These are phyloP conservation scores for Talaromyces sp. DNA, from an alignment of 2,329 filamentous ascomycete genomes.

Conservation along the genomic window DNA sequence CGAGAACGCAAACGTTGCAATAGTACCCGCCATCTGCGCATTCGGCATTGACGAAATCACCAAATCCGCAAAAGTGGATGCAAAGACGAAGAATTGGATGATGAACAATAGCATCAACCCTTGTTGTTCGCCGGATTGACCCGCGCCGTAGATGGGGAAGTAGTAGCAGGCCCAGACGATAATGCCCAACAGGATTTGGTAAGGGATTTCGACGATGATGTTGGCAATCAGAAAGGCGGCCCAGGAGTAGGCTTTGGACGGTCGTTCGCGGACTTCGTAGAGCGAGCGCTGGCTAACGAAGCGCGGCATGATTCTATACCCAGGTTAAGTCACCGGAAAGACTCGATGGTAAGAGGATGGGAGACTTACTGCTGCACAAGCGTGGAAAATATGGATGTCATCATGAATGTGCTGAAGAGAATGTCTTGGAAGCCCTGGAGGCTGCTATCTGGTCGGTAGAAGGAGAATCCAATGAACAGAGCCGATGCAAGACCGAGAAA, in stretches of 20 bases:
- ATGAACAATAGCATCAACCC: constrained; percentile 65
- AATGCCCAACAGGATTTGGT: constrained; percentile 47
- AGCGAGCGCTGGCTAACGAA: constrained; percentile 57
- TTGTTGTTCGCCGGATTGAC: constrained; percentile 29
- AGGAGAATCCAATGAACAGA: constrained; percentile 74
- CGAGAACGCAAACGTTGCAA: constrained; percentile 59
- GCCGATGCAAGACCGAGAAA: constrained; percentile 53
- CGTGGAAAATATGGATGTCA: constrained; percentile 72
- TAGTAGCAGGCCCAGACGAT: constrained; percentile 60
- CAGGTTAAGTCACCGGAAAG: constrained; percentile 31
- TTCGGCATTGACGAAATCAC: constrained; percentile 66
- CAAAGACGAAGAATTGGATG: constrained; percentile 64
- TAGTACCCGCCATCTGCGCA: constrained; percentile 62
- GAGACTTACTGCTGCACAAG: constrained; percentile 40
- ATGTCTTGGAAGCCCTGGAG: constrained; percentile 83
- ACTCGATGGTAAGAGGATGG: no score
- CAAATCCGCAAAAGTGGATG: constrained; percentile 69
- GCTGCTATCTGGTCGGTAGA: constrained; percentile 69
- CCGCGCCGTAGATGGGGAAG: constrained; percentile 41
- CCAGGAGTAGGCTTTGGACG: constrained; percentile 72
- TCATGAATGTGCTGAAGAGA: constrained; percentile 85
- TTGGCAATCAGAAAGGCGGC: constrained; percentile 67
- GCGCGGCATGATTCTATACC: constrained; percentile 50
- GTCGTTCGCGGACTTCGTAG: constrained; percentile 58
- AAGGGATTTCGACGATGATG: constrained; percentile 68